phyloP scores from a whole-genome alignment of 345 rosid species.

The Salix dunnii region DNA sequence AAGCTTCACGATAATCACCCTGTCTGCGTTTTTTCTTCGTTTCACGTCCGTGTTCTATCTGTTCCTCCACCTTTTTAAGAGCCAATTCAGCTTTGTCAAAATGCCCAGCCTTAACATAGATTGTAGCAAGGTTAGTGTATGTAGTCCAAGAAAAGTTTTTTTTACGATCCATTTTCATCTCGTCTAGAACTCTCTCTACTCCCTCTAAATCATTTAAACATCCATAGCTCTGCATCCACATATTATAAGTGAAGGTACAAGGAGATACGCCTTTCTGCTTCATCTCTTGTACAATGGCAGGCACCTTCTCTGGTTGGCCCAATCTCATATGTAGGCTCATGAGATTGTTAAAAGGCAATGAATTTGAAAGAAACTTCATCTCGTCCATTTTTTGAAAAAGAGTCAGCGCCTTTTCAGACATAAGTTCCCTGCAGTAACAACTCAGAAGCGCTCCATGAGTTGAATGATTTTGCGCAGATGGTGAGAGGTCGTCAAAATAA shows the following conservation, averaged over 20 bases:
- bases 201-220: conserved; percentile 48
- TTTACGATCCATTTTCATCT: conserved; percentile 34
- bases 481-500: conserved; percentile 43
- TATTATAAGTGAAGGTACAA: conserved; percentile 27
- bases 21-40: not conserved
- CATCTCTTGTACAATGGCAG: conserved; percentile 44
- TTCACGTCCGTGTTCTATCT: conserved; percentile 22
- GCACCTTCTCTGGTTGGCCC: conserved; percentile 59
- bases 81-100: conserved; percentile 62
- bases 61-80: conserved; percentile 55
- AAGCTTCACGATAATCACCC: conserved; percentile 41
- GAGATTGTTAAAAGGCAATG: conserved; percentile 53
- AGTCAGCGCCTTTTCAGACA: conserved; percentile 49
- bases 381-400: conserved; percentile 55
- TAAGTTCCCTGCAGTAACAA: conserved; percentile 50
- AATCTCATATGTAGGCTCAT: conserved; percentile 50
- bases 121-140: conserved; percentile 53
- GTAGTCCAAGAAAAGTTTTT: conserved; percentile 43
- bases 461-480: conserved; percentile 25
- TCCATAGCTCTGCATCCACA: conserved; percentile 63
- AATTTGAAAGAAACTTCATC: conserved; percentile 28
- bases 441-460: conserved; percentile 60
- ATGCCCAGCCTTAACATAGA: conserved; percentile 57
- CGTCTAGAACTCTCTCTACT: conserved; percentile 43
- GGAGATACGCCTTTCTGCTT: conserved; percentile 40